These are phyloP conservation scores for Blastocystis sp. DNA, from an alignment of 352 stramenopile genomes.

Conservation along the genomic window DNA sequence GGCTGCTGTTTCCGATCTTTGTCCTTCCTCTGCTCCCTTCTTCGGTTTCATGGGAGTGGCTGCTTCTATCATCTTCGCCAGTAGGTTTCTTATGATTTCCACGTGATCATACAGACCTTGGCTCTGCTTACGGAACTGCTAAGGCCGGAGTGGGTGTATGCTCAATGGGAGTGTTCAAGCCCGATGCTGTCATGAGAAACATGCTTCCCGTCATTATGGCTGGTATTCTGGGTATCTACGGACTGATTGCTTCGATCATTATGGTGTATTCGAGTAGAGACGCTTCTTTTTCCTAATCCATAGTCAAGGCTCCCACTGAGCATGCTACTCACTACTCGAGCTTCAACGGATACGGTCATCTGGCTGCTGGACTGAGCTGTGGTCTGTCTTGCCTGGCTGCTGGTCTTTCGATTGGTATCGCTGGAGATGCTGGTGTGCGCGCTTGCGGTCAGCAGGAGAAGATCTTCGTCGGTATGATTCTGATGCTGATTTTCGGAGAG, in stretches of 20 bases:
- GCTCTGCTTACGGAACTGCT: constrained; percentile 86
- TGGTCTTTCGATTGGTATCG: constrained; percentile 76
- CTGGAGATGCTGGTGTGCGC: constrained; percentile 75
- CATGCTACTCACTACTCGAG: constrained; percentile 64
- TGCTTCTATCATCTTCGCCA: constrained; percentile 79
- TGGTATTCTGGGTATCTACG: constrained; percentile 78
- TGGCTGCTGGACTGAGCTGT: constrained; percentile 72
- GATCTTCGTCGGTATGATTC: constrained; percentile 92
- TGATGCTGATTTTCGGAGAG: constrained; percentile 97
- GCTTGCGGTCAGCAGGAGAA: constrained; percentile 91
- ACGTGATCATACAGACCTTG: constrained; percentile 74
- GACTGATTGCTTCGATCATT: constrained; percentile 74
- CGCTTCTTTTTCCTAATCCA: not conserved
- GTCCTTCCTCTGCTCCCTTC: constrained; percentile 91
- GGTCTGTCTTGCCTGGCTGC: constrained; percentile 70
- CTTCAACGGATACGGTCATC: constrained; percentile 71
- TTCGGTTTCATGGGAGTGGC: constrained; percentile 98
- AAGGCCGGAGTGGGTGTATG: constrained; percentile 91
- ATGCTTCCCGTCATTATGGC: constrained; percentile 97
- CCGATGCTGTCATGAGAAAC: constrained; percentile 89
- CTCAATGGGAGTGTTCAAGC: constrained; percentile 85
- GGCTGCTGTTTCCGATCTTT: constrained; percentile 76
- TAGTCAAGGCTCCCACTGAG: not conserved
- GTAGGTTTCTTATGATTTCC: constrained; percentile 62
- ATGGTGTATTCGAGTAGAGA: constrained; percentile 61